phyloP scores from a whole-genome alignment of 1,139 yeast species.

The Tardiomyces blankii region DNA sequence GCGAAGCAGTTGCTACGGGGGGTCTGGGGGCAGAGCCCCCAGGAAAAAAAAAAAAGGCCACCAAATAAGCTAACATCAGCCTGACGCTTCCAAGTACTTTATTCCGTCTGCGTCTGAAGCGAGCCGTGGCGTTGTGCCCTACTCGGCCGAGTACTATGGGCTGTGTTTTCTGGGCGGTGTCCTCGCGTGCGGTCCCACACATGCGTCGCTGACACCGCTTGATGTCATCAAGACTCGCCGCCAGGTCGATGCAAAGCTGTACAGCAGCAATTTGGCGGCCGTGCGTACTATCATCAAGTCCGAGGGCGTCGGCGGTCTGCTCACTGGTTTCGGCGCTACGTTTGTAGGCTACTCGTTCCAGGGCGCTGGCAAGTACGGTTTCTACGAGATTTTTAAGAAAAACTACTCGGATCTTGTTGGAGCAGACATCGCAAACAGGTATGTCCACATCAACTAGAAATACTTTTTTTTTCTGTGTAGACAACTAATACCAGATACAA shows the following conservation, averaged over 20 bases:
- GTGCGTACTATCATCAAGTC: slow-evolving; percentile 61
- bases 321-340: slow-evolving; percentile 86
- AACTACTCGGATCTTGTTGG: slow-evolving; percentile 62
- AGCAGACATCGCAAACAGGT: slow-evolving; percentile 42
- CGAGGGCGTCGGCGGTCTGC: slow-evolving; percentile 63
- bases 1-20: no score
- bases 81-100: background rate
- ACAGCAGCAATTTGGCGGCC: slow-evolving; percentile 67
- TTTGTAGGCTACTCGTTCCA: slow-evolving; percentile 84
- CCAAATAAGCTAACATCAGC: background rate
- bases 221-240: slow-evolving; percentile 89
- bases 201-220: slow-evolving; percentile 82
- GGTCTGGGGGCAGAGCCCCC: no score
- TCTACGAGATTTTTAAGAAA: slow-evolving; percentile 82
- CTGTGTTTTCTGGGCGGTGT: slow-evolving; percentile 88
- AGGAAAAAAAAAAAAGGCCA: no score
- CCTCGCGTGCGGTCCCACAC: slow-evolving; percentile 93
- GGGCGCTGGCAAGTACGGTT: slow-evolving; percentile 95
- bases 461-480: background rate
- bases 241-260: slow-evolving; percentile 67
- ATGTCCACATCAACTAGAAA: no score
- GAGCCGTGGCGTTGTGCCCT: slow-evolving; percentile 35
- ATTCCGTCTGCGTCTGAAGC: background rate
- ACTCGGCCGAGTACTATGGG: slow-evolving; percentile 60
- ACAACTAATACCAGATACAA: slow-evolving; percentile 31